These are phyloP conservation scores for Cercospora nicotianae DNA, from an alignment of 2,329 filamentous ascomycete species.

Conservation along the genomic window DNA sequence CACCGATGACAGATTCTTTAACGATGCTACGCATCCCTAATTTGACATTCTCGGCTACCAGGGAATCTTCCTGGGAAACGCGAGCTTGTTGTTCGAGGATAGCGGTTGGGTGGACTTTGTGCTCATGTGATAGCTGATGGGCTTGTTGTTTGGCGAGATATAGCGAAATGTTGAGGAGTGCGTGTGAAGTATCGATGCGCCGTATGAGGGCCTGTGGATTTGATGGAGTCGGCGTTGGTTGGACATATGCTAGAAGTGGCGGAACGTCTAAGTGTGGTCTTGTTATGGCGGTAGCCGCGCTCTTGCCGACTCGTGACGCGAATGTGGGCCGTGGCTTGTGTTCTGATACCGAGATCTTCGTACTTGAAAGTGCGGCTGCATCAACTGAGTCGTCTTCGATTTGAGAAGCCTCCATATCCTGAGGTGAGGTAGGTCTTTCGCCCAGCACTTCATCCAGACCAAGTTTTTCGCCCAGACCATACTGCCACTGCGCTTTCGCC, in stretches of 20 bases:
- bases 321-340: conserved; percentile 47
- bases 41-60: conserved; percentile 85
- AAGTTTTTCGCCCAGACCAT: conserved; percentile 75
- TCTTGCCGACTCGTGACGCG: conserved; percentile 38
- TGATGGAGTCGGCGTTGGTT: conserved; percentile 49
- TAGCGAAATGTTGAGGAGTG: conserved; percentile 79
- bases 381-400: conserved; percentile 30
- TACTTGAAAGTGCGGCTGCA: conserved; percentile 46
- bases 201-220: conserved; percentile 66
- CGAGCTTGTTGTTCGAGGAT: conserved; percentile 78
- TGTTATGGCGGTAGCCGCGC: conserved; percentile 17
- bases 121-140: conserved; percentile 68
- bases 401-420: conserved; percentile 29
- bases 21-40: conserved; percentile 88
- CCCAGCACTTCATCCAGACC: conserved; percentile 67
- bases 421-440: conserved; percentile 36
- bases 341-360: conserved; percentile 51
- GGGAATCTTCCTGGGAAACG: conserved; percentile 75
- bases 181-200: conserved; percentile 81
- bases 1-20: conserved; percentile 86
- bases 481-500: conserved; percentile 92
- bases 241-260: conserved; percentile 78
- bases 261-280: conserved; percentile 56
- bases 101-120: conserved; percentile 80
- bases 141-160: conserved; percentile 79